Evolutionary conservation across 2,329 filamentous ascomycete genomes (phyloP).

Genomic region (Cladosporium sp.): DNA sequence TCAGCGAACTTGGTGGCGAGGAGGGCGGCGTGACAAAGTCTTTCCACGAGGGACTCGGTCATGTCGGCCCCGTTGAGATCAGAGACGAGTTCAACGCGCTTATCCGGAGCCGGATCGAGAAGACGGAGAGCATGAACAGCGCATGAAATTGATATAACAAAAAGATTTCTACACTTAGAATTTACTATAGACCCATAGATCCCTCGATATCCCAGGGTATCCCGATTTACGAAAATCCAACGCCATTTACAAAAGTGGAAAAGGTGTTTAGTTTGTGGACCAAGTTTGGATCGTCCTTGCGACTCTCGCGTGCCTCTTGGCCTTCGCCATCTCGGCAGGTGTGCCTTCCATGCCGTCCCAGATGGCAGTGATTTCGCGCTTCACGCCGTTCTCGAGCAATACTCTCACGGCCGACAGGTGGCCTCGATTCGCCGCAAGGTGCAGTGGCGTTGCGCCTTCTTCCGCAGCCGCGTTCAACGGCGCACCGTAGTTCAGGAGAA

Average conservation of each 20-base stretch:
- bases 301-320: conserved; percentile 20
- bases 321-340: conserved; percentile 24
- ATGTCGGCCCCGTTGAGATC: conserved; percentile 70
- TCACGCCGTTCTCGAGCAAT: conserved; percentile 21
- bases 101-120: conserved; percentile 55
- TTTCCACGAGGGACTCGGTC: conserved; percentile 67
- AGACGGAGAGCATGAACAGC: conserved; percentile 35
- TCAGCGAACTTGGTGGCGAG: conserved; percentile 59
- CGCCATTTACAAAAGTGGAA: background rate
- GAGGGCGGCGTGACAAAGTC: conserved; percentile 49
- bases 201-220: background rate
- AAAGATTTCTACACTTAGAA: background rate
- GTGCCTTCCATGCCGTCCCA: conserved; percentile 27
- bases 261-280: background rate
- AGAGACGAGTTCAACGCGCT: conserved; percentile 62
- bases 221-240: background rate
- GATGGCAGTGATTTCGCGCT: conserved; percentile 12
- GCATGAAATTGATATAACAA: background rate
- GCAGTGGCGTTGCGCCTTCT: conserved; percentile 22
- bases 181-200: background rate
- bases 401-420: conserved; percentile 20
- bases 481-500: conserved; percentile 21
- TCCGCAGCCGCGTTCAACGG: conserved; percentile 19
- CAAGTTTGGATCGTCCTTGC: conserved; percentile 14
- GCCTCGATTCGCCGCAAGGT: conserved; percentile 25